These are phyloP conservation scores for Daldinia loculata DNA, from an alignment of 495 filamentous ascomycete species.

Conservation along the genomic window DNA sequence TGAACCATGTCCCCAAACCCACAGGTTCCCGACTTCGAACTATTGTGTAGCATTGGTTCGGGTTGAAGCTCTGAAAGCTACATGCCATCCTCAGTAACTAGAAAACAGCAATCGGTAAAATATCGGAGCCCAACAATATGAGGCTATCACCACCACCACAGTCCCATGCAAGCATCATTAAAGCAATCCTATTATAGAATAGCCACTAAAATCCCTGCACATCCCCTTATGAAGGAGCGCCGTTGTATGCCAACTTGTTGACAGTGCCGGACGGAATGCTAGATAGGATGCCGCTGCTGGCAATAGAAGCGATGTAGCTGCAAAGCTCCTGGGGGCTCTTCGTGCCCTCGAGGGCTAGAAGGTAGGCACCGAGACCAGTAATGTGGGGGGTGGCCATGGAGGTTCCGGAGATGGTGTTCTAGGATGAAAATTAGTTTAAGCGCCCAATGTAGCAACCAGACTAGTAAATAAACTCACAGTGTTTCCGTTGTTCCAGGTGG, in stretches of 20 bases:
- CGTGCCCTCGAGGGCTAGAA: conserved; percentile 58
- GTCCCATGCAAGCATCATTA: background rate
- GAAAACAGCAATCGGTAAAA: background rate
- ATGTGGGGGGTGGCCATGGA: conserved; percentile 73
- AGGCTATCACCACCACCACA: background rate
- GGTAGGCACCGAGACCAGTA: conserved; percentile 68
- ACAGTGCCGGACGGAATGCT: conserved; percentile 54
- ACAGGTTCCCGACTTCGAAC: conserved; percentile 12
- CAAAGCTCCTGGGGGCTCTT: conserved; percentile 58
- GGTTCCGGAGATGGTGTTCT: conserved; percentile 75
- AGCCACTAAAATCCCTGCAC: background rate
- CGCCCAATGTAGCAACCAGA: background rate
- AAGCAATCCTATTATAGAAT: background rate
- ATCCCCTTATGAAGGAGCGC: conserved; percentile 49
- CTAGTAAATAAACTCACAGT: conserved; percentile 45
- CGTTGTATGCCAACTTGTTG: conserved; percentile 63
- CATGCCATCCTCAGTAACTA: background rate
- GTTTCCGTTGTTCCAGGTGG: conserved; percentile 65
- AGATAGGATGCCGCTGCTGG: conserved; percentile 47
- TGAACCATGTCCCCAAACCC: conserved; percentile 11
- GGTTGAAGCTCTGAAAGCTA: background rate
- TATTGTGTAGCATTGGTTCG: conserved; percentile 2
- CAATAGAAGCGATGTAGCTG: conserved; percentile 52
- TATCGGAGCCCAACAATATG: background rate
- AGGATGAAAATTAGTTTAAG: conserved; percentile 23